Base-by-base conservation (phyloP, 164 flowering plant species). In the Protea cynaroides region DNA sequence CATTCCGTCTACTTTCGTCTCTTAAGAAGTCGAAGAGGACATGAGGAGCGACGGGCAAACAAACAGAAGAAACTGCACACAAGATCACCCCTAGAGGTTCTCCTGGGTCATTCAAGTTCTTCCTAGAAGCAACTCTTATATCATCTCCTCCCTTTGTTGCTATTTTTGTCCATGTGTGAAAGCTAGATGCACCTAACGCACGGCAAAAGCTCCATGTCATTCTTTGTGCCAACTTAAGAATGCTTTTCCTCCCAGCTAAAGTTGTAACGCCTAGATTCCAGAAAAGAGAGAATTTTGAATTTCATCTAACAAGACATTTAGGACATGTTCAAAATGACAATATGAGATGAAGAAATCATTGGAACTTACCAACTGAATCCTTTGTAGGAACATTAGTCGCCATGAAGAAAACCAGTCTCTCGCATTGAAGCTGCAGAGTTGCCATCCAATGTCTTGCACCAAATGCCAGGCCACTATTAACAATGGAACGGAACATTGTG, bases 311-410 rank as follows among this genome's bases (percentile, higher is more conserved):
- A 4, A 37, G 40, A 37, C 40, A 37, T 9, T 37, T 37, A 9
- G 7, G 9, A 37, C 40, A 37, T 4, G 9, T 37, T 37, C 9
- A 37, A n/a, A n/a, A n/a, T n/a, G 40, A 37, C 7, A 9, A 37
- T 37, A 37, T 37, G 40, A 37, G 40, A 37, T 4, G 4, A 9
- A 37, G 40, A n/a, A n/a, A n/a, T n/a, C n/a, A n/a, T 37, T 51
- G 38, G 24, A 47, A 54, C 68, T 76, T 73, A 95, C 99, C 98
- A 53, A 66, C 82, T 57, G 99, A 88, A 72, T 92, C 99, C 74
- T 88, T 92, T 18, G 89, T 86, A 7, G 99, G 99, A 58, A 95
- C 89, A 73, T 95, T 92, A 66, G 99, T 95, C 14, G 99, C 99
- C 92, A 88, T 83, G 78, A 80, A 82, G 85, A 92, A 95, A 17